Evolutionary conservation across 2,329 filamentous ascomycete species (phyloP), one percentile per base, ranked within the genome.

Genomic region (Pyrenophora tritici-repentis): DNA sequence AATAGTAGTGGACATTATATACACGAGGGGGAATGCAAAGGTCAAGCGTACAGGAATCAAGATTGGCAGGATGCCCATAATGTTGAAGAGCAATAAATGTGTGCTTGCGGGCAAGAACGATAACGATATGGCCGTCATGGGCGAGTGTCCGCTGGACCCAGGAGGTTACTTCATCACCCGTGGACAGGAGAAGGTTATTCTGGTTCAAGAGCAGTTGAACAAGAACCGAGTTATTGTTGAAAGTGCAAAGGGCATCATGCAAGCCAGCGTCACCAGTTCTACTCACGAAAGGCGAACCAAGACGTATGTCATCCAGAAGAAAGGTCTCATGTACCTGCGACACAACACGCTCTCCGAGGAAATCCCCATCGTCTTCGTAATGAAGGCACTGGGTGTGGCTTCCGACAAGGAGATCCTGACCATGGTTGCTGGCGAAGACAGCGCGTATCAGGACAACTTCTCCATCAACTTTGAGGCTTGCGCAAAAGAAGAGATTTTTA

Each of bases 191-290:
- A 99, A 99, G 79, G 94, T 99, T 63, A 99, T 99, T 68, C 79
- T 99, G 36, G 95, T 99, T 12, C 94, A 99, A 74, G 95, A 99
- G 71, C 94, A 99, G 76, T 79, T 99, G 70, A 99, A 94, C 82
- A 99, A 99, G 83, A 99, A 99, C 75, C 86, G 94, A 78, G 90
- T 99, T 67, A 97, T 99, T 71, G 93, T 99, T 13, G 95, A 99
- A 75, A 87, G 90, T 47, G 96, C 96, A 77, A 97, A 97, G 75
- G 89, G 89, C 53, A 86, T 96, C 58, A 93, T 97, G 49, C 90
- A 93, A 62, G 94, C 95, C 32, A 97, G 94, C 1, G 94, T 97
- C 24, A 99, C 68, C 12, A 73, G 92, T 84, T 97, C 94, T 24
- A 97, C 95, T 1, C 91, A 97, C 74, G 94, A 97, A 73, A 85